Evolutionary conservation across 306 rosid genomes (phyloP), one percentile per base, ranked within the genome.

Genomic region (Glycine latifolia): DNA sequence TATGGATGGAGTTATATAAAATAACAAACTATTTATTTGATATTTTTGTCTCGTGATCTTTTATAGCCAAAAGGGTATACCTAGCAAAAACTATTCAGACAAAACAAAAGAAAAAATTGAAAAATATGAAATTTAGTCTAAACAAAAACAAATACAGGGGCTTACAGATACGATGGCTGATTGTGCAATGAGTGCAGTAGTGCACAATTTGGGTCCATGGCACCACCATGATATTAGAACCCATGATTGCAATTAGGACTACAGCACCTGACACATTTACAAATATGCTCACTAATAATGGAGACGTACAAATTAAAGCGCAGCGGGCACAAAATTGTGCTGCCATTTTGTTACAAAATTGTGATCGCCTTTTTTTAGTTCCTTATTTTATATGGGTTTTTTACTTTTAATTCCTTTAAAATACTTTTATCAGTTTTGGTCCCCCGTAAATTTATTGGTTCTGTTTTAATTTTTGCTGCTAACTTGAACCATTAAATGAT

Each of bases 171-270:
- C 63, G 43, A 47, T 67, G 81, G 56, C 15, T 69, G 44, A 7
- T 53, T 14, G 61, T 26, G 68, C 59, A 15, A 33, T 61, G 74
- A 49, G 58, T 52, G 78, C 76, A 55, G 1, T 26, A 26, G 31
- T 26, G 31, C 70, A 67, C 59, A 69, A 52, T 63, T 58, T 70
- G 80, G 84, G 84, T 43, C 80, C 77, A 73, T 71, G 53, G 44
- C 76, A 78, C 73, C 80, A 61, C 65, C 69, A 63, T n/a, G 47
- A 53, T 74, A 75, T 61, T 82, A 50, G 9, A 78, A 17, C 7
- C 20, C 68, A 80, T 80, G 77, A 86, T 80, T 76, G 61, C 49
- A 11, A 75, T 67, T 9, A 80, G 66, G 85, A 83, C 80, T 83
- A 44, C 58, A 61, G 47, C 35, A 60, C 41, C 75, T 17, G 59